These are phyloP conservation scores for Xylaria sp. DNA, from an alignment of 2,329 filamentous ascomycete species.

Conservation along the genomic window DNA sequence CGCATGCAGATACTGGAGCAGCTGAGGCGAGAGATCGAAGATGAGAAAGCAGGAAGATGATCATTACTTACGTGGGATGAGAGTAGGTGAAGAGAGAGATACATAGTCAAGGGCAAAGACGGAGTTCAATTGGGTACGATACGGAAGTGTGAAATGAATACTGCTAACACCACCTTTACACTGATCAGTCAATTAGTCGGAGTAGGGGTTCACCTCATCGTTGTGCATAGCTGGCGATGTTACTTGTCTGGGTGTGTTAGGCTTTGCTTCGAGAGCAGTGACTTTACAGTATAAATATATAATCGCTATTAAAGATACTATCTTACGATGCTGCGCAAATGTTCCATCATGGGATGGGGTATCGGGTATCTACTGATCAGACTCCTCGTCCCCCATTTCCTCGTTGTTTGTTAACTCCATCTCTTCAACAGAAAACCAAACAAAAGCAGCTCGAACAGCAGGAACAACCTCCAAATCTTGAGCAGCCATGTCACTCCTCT, in stretches of 20 bases:
- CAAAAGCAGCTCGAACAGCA: neutral
- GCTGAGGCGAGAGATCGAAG: constrained; percentile 84
- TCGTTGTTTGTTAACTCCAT: neutral
- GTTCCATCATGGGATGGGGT: constrained; percentile 28
- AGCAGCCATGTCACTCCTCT: neutral
- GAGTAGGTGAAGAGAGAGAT: neutral
- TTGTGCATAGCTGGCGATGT: neutral
- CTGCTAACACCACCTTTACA: constrained; percentile 10
- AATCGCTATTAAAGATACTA: constrained; percentile 27
- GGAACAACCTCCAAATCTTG: neutral
- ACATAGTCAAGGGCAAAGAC: constrained; percentile 9
- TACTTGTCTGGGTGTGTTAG: neutral
- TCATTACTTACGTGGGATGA: constrained; percentile 25
- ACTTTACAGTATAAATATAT: constrained; percentile 16
- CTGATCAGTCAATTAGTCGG: neutral
- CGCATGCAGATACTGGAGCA: constrained; percentile 81
- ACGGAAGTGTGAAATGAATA: constrained; percentile 26
- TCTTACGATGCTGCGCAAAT: constrained; percentile 10
- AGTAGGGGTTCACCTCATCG: neutral
- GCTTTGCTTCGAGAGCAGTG: neutral
- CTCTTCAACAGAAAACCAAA: constrained; percentile 4
- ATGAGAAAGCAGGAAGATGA: constrained; percentile 74
- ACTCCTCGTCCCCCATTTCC: constrained; percentile 8
- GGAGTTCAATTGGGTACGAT: constrained; percentile 32
- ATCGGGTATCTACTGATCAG: constrained; percentile 32